Percentiles rank a stretch among this genome's conserved stretches.
These are phyloP conservation scores for Monosporascus sp. DNA, from an alignment of 2,329 filamentous ascomycete species.

Conservation along the genomic window DNA sequence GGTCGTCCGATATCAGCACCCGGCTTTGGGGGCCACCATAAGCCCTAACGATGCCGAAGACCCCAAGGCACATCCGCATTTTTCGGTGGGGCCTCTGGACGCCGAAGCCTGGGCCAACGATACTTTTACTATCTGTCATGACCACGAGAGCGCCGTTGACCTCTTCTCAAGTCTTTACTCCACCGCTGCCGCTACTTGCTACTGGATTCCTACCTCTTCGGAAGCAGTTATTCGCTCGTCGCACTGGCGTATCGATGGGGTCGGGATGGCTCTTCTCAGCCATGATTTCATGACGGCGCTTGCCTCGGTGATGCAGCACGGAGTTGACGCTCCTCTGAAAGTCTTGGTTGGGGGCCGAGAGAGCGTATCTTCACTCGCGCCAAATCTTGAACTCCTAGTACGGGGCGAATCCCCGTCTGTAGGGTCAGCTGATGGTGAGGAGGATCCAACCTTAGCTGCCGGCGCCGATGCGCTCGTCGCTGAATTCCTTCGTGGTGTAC, in stretches of 20 bases:
- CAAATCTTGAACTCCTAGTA: no score
- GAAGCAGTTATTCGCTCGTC: constrained; percentile 13
- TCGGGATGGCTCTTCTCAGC: constrained; percentile 10
- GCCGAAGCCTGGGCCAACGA: constrained; percentile 4
- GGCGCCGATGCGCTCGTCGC: constrained; percentile 13
- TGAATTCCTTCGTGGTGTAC: constrained; percentile 9
- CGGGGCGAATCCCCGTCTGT: no score
- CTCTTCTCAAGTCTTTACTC: constrained; percentile 10
- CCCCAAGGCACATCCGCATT: neutral
- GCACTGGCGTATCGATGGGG: constrained; percentile 17
- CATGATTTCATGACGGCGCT: constrained; percentile 11
- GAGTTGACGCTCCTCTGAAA: neutral
- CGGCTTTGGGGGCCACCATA: constrained; percentile 9
- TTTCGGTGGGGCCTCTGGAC: constrained; percentile 2
- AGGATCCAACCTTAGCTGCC: constrained; percentile 1
- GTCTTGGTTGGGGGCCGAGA: neutral
- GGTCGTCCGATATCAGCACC: constrained; percentile 7
- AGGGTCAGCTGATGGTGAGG: neutral
- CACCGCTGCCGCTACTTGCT: constrained; percentile 10
- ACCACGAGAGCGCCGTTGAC: constrained; percentile 1
- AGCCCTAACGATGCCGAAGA: neutral
- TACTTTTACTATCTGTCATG: constrained; percentile 6
- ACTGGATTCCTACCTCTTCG: constrained; percentile 11
- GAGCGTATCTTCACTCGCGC: neutral
- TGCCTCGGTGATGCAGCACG: constrained; percentile 2